A percentile compares a stretch with the other conserved stretches of the same genome.
Evolutionary conservation across 441 rosid genomes (phyloP).

Genomic region (Macaranga tanarius): DNA sequence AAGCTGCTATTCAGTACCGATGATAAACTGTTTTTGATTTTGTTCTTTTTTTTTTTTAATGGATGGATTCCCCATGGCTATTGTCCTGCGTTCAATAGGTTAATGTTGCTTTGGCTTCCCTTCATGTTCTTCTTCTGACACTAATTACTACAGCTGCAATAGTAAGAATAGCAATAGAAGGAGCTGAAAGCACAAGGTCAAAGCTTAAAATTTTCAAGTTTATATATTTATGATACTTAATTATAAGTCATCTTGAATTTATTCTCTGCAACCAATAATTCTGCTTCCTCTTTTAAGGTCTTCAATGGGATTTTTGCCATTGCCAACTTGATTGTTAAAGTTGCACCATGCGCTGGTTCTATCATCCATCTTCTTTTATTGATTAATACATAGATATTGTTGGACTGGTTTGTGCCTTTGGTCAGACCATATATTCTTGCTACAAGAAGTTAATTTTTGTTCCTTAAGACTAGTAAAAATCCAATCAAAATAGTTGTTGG

Average conservation of each 20-base stretch:
- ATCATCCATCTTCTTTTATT: not conserved
- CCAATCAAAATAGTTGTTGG: not conserved
- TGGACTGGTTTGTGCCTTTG: not conserved
- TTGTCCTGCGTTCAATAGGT: too few relatives aligned
- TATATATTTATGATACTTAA: too few relatives aligned
- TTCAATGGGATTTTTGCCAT: not conserved
- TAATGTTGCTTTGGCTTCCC: not conserved
- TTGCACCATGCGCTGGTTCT: not conserved
- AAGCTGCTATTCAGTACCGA: not conserved
- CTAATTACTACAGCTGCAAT: not conserved
- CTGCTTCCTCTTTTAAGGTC: not conserved
- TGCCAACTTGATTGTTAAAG: not conserved
- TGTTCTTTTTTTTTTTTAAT: too few relatives aligned
- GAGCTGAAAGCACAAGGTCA: not conserved
- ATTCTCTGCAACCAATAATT: too few relatives aligned
- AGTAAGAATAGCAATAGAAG: not conserved
- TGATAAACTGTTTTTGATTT: too few relatives aligned
- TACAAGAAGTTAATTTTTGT: not conserved
- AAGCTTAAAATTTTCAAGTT: not conserved
- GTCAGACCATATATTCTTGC: not conserved
- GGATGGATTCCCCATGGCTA: not conserved
- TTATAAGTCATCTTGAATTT: too few relatives aligned
- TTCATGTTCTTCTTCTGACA: not conserved
- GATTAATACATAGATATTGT: not conserved
- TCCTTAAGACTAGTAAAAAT: not conserved